phyloP scores from a whole-genome alignment of 306 rosid genomes.

The Cucurbita moschata region DNA sequence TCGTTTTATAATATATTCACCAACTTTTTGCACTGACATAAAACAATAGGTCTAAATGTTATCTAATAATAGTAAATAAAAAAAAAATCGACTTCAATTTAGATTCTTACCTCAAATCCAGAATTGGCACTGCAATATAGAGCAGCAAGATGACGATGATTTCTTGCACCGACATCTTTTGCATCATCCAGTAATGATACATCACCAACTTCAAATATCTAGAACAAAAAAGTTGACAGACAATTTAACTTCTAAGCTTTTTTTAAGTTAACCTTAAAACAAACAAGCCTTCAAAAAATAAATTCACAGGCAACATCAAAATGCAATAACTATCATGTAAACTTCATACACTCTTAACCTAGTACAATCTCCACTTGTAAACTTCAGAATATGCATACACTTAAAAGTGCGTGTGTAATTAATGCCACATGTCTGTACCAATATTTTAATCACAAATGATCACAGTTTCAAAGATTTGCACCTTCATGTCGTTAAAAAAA shows the following conservation, averaged over 20 bases:
- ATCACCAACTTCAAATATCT: constrained; percentile 97
- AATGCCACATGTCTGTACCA: not conserved
- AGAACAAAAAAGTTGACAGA: constrained; percentile 3
- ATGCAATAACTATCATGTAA: not conserved
- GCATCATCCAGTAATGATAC: constrained; percentile 44
- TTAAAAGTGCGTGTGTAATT: not conserved
- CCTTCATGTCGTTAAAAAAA: not conserved
- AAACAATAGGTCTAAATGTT: not conserved
- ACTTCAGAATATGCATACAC: not conserved
- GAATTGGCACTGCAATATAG: constrained; percentile 71
- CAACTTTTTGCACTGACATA: not conserved
- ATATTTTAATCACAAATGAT: not conserved
- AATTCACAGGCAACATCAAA: not conserved
- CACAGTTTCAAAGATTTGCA: not conserved
- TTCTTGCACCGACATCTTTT: constrained; percentile 76
- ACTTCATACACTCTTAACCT: not conserved
- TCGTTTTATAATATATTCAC: not conserved
- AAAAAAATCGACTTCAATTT: not conserved
- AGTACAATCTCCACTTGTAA: not conserved
- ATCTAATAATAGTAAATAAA: not conserved
- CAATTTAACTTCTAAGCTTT: not conserved
- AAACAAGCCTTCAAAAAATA: too few species aligned
- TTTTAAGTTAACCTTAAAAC: too few species aligned
- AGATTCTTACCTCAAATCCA: constrained; percentile 67
- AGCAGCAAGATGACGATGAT: constrained; percentile 67